Conservation (phyloP, 768 basidiomycete species). For the Calocybe gangraenosa region DNA sequence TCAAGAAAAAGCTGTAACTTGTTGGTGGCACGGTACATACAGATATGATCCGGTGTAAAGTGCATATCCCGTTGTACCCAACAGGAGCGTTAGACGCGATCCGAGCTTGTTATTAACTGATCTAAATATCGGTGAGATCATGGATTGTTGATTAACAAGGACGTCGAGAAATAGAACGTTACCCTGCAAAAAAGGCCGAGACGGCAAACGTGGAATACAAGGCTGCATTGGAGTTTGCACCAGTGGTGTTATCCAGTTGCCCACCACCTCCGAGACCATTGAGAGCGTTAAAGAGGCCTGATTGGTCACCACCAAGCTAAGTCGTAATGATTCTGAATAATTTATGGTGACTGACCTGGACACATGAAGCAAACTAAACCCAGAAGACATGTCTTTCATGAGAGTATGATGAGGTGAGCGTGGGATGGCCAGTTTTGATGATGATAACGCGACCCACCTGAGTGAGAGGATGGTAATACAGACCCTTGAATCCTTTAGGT, state of each 20-base stretch:
- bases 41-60: constrained; percentile 72
- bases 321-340: background rate
- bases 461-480: constrained; percentile 21
- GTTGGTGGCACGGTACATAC: constrained; percentile 38
- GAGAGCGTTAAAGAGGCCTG: constrained; percentile 76
- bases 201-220: constrained; percentile 55
- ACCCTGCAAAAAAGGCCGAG: constrained; percentile 35
- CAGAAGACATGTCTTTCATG: constrained; percentile 43
- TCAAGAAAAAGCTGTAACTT: background rate
- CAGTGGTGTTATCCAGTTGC: constrained; percentile 59
- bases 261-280: constrained; percentile 80
- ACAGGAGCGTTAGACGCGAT: constrained; percentile 60
- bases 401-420: background rate
- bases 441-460: constrained; percentile 11
- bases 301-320: constrained; percentile 6
- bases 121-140: constrained; percentile 31
- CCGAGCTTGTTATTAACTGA: constrained; percentile 82
- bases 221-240: constrained; percentile 66
- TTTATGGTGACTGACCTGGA: constrained; percentile 34
- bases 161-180: background rate
- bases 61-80: constrained; percentile 75
- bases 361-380: constrained; percentile 72
- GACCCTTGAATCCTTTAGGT: constrained; percentile 18
- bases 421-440: background rate
- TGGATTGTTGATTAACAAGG: background rate